Evolutionary conservation across 2,329 filamentous ascomycete species (phyloP), one percentile per base, ranked within the genome.

Genomic region (Magnaporthiopsis rhizophila): DNA sequence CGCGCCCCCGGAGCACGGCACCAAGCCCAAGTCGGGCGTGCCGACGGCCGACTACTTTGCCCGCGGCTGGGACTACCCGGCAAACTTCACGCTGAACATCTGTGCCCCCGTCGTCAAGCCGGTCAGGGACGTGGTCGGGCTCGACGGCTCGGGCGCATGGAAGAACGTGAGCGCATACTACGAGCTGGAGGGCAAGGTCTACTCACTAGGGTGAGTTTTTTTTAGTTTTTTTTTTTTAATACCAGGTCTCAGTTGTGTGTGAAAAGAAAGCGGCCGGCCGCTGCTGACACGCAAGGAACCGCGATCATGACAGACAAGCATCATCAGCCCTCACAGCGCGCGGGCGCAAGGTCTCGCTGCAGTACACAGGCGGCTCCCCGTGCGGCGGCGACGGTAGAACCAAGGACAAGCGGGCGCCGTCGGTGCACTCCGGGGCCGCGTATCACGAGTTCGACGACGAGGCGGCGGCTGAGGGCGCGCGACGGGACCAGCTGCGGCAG

Each of bases 51-150:
- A 86, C 72, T 87, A 87, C 74, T 81, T 86, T 67, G 86, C 89
- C 9, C 84, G 83, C 65, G 91, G 91, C 45, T 89, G 87, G 74
- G 91, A 94, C 75, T 91, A 92, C 69, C 86, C 85, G 67, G 85
- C 86, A 68, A 94, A 94, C 78, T 95, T 95, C 72, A 94, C 90
- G 2, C 73, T 94, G 70, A 95, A 95, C 76, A 88, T 95, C 69
- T 95, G 91, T 78, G 87, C 83, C 50, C 81, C 89, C 1, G 89
- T 93, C n/a, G 83, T 92, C 21, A 85, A 89, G 69, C 78, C 84
- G 21, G 79, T 89, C 26, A 78, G 82, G 58, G 79, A 86, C 67
- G 84, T 90, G 12, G 81, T 84, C 13, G 89, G 88, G n/a, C 74
- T 93, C 18, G 38, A 53, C 3, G 81, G 86, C 59, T 80, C 84